These are phyloP conservation scores for Lentinula lateritia DNA, from an alignment of 768 basidiomycete genomes.

Conservation along the genomic window DNA sequence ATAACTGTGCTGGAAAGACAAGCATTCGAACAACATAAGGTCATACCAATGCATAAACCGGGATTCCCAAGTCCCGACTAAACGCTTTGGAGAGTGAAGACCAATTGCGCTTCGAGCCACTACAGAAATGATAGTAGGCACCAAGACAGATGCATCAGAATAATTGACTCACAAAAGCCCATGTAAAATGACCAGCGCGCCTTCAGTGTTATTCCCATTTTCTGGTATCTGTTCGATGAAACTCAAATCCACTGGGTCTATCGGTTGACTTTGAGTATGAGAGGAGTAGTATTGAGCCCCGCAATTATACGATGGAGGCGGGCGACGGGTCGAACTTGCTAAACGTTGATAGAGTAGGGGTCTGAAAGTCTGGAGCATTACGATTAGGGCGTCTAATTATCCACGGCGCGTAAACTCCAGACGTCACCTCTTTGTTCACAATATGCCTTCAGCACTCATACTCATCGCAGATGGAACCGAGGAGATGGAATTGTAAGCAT, in stretches of 20 bases:
- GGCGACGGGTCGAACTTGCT: not conserved
- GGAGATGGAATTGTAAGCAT: conserved; percentile 83
- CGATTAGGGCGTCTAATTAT: not conserved
- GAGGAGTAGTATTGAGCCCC: not conserved
- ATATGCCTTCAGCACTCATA: conserved; percentile 57
- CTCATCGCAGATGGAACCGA: conserved; percentile 81
- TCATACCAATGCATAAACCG: conserved; percentile 70
- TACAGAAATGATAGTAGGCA: conserved; percentile 18
- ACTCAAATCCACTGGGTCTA: conserved; percentile 11
- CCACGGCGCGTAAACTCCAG: not conserved
- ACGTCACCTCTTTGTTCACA: not conserved
- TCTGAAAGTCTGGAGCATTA: not conserved
- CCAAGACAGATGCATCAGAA: not conserved
- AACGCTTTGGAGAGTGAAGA: conserved; percentile 74
- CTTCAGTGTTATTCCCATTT: conserved; percentile 24
- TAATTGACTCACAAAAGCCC: conserved; percentile 51
- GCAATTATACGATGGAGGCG: not conserved
- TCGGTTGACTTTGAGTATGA: not conserved
- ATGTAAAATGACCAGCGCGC: conserved; percentile 53
- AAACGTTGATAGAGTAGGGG: not conserved
- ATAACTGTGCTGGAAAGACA: not conserved
- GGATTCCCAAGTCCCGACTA: conserved; percentile 52
- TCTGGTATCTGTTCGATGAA: conserved; percentile 14
- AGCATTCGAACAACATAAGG: not conserved
- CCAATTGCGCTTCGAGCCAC: conserved; percentile 91